Evolutionary conservation across 164 flowering plant genomes (phyloP), one percentile per base, ranked within the genome.

Genomic region (Magnolia officinalis): DNA sequence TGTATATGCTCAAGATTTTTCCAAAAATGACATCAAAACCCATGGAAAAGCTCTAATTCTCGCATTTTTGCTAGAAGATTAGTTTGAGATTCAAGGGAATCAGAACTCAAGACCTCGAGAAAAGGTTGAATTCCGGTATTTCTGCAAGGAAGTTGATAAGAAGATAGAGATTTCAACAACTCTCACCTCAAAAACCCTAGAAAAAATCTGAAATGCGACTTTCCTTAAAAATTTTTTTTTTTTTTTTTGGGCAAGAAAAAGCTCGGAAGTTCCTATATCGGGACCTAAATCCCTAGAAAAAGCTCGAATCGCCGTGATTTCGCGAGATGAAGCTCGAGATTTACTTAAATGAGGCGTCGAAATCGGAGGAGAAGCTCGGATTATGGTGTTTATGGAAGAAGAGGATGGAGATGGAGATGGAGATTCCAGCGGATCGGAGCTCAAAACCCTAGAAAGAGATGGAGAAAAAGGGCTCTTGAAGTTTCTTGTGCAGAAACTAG

Each of bases 401-500:
- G 19, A n/a, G n/a, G 21, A 63, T n/a, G 70, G 16, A 66, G 13
- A 10, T 66, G 26, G 1, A 26, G 23, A 66, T 66, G 31, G 16
- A 66, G 45, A 37, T 37, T 37, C 6, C 45, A 37, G 45, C 45
- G 6, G 45, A 59, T 59, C 6, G 63, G 18, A 13, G 18, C 18
- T 59, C 63, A 59, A 10, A 59, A 59, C n/a, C 18, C 63, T 37
- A 37, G 71, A 7, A 68, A 37, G 72, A 70, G 45, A 51, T 50
- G 18, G 8, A 52, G 52, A 19, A 4, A 4, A 19, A 31, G n/a
- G 55, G 69, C 66, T 72, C 3, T 31, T 64, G 68, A 74, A 74
- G 45, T 5, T 37, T 5, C 45, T 37, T 70, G 71, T 59, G 23
- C 31, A 72, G 75, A 31, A 68, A 24, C 79, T 85, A 79, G 74